Evolutionary conservation across 2,329 filamentous ascomycete genomes (phyloP), one percentile per base, ranked within the genome.

Genomic region (Zymoseptoria brevis): DNA sequence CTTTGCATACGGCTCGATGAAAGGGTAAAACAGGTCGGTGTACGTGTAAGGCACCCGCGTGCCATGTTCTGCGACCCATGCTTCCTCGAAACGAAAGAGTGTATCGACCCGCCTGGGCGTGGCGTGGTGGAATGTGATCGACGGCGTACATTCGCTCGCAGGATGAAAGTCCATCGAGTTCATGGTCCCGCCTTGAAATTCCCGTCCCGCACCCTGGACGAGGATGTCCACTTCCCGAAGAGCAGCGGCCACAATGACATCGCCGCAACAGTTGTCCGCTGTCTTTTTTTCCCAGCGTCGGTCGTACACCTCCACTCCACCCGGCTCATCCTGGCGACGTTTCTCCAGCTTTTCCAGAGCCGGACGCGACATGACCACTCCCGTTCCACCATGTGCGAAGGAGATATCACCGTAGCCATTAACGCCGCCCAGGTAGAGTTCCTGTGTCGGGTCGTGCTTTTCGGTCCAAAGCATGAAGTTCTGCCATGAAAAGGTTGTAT

Each of bases 191-290:
- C 75, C 72, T 62, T 80, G 76, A 6, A 79, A 72, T 16, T 77
- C 65, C 1, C 77, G 77, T 69, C 74, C 78, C 0, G 75, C 73
- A 8, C 70, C 68, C 22, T 74, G 77, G 59, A 83, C 60, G 3
- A 71, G 68, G 11, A 83, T 73, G 1, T 75, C 76, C 29, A 74
- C 75, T 35, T 78, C 74, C 60, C 74, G 73, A 57, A 83, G 67
- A 6, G 75, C 77, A 69, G 75, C 79, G 1, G 80, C 80, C 8
- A 82, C 66, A 8, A 83, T 75, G 48, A 77, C 80, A 58, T 83
- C 80, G n/a, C 81, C 81, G 58, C 80, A 83, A 66, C 79, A 82
- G 59, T 83, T 80, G 7, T 73, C 64, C 45, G 71, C 70, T 19
- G 80, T 72, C 35, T 75, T 59, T 26, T 76, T 70, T 56, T 78